A percentile compares a stretch with the other conserved stretches of the same genome.
Conservation (phyloP, 768 basidiomycete genomes). For the Psilocybe cyanescens region DNA sequence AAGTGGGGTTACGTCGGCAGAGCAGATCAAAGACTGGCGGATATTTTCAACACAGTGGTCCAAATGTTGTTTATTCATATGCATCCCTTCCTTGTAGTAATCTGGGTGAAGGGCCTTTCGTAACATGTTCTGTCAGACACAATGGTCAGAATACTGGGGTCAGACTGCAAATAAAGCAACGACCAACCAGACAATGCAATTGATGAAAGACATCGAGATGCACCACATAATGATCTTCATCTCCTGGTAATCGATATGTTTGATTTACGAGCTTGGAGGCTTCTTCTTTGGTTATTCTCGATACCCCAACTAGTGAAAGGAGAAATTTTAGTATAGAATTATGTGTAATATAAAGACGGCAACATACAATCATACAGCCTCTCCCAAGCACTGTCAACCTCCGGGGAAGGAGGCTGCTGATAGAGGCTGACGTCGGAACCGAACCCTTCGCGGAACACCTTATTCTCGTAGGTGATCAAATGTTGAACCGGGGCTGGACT, state of each 20-base stretch:
- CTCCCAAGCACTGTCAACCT: slow-evolving; percentile 28
- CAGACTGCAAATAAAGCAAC: background rate
- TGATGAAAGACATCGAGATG: slow-evolving; percentile 32
- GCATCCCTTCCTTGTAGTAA: slow-evolving; percentile 17
- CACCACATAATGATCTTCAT: slow-evolving; percentile 27
- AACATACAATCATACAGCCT: slow-evolving; percentile 25
- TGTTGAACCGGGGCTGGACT: slow-evolving; percentile 25
- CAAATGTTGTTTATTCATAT: slow-evolving; percentile 11
- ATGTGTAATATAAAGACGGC: background rate
- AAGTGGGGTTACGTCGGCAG: slow-evolving; percentile 24
- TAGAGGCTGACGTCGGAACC: slow-evolving; percentile 18
- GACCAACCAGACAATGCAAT: slow-evolving; percentile 31
- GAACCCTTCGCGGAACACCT: slow-evolving; percentile 25
- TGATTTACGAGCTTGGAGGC: slow-evolving; percentile 24
- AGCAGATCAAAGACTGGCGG: slow-evolving; percentile 27
- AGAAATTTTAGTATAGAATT: background rate
- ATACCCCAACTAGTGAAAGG: slow-evolving; percentile 11
- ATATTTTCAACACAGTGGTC: slow-evolving; percentile 29
- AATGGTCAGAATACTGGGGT: background rate
- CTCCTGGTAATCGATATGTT: slow-evolving; percentile 26
- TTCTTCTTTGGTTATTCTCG: slow-evolving; percentile 24
- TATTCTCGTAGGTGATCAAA: slow-evolving; percentile 21
- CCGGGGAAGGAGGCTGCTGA: slow-evolving; percentile 18
- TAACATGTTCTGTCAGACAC: slow-evolving; percentile 19
- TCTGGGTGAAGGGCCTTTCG: slow-evolving; percentile 24